Conservation (phyloP, 768 basidiomycete species). For the Panaeolus papilionaceus region DNA sequence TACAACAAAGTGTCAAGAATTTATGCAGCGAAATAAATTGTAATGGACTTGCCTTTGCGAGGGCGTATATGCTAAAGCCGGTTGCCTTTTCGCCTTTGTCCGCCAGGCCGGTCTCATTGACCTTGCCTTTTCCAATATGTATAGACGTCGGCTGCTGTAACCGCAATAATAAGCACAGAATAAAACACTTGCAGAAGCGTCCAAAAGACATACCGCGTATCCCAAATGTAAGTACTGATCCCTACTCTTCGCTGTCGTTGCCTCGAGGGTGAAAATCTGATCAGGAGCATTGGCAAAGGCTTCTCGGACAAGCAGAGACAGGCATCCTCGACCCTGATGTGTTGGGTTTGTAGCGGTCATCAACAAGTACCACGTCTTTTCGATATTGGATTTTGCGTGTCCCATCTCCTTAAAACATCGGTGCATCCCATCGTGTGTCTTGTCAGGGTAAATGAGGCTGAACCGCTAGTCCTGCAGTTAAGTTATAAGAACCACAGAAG, state of each 20-base stretch:
- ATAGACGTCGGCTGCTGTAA: slow-evolving; percentile 25
- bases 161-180: not conserved
- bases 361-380: not conserved
- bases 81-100: slow-evolving; percentile 26
- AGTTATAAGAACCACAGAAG: no score
- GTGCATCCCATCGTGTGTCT: not conserved
- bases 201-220: slow-evolving; percentile 31
- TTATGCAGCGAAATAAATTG: not conserved
- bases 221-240: slow-evolving; percentile 39
- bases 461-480: not conserved
- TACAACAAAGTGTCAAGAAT: no score
- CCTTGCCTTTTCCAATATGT: slow-evolving; percentile 30
- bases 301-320: slow-evolving; percentile 34
- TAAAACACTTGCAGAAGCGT: not conserved
- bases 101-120: slow-evolving; percentile 24
- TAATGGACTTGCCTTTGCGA: slow-evolving; percentile 26
- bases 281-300: slow-evolving; percentile 31
- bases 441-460: not conserved
- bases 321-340: not conserved
- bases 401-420: not conserved
- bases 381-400: not conserved
- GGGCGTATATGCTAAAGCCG: slow-evolving; percentile 30
- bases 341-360: not conserved
- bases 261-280: slow-evolving; percentile 33
- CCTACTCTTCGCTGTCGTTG: slow-evolving; percentile 34